Conservation (phyloP, 2,329 filamentous ascomycete species). For the Colletotrichum abscissum region DNA sequence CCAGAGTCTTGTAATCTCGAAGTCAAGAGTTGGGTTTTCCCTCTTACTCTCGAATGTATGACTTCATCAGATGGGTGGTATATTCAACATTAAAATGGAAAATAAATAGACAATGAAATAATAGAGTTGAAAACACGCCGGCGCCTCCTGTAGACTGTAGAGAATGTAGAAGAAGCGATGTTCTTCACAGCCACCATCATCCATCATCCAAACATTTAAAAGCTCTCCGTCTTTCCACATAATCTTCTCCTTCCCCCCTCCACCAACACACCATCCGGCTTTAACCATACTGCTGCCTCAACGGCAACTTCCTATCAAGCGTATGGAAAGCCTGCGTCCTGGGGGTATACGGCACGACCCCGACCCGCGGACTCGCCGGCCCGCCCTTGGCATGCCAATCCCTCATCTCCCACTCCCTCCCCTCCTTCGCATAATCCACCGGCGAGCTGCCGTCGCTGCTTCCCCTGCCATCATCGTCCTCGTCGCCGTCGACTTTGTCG, state of each 20-base stretch:
- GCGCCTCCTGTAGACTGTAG: neutral
- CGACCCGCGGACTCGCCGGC: conserved; percentile 47
- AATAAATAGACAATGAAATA: neutral
- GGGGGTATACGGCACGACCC: conserved; percentile 67
- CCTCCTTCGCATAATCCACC: conserved; percentile 46
- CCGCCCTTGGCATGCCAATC: conserved; percentile 50
- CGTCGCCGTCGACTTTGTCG: conserved; percentile 59
- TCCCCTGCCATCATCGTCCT: conserved; percentile 45
- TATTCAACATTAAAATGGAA: neutral
- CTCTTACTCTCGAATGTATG: neutral
- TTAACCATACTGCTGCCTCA: conserved; percentile 50
- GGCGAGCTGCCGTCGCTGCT: conserved; percentile 49
- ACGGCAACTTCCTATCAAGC: conserved; percentile 67
- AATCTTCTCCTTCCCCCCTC: neutral
- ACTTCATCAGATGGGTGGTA: neutral
- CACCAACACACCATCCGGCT: neutral
- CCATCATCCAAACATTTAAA: neutral
- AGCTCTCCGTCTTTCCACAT: too few species aligned
- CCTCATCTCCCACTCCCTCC: conserved; percentile 69
- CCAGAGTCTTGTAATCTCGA: too few species aligned
- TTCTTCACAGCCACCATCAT: neutral
- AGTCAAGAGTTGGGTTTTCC: neutral
- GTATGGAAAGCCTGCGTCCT: conserved; percentile 76
- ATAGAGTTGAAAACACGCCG: neutral
- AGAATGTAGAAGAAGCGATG: neutral